phyloP scores from a whole-genome alignment of 2,329 filamentous ascomycete species.

The Xylariaceae sp. region DNA sequence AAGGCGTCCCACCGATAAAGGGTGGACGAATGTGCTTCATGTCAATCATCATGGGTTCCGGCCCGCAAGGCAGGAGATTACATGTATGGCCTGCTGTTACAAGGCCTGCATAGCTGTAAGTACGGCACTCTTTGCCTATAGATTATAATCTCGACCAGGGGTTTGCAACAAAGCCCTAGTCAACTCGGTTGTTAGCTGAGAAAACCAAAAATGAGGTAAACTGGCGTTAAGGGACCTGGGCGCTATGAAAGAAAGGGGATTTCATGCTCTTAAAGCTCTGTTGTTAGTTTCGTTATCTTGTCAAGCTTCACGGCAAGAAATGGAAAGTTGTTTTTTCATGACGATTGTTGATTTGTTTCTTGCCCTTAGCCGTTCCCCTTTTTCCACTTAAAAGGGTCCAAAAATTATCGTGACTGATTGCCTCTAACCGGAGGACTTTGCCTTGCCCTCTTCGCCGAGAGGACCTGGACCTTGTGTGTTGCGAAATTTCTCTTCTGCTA shows the following conservation, averaged over 20 bases:
- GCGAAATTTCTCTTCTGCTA: too few relatives aligned
- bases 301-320: too few relatives aligned
- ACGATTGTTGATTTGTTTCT: too few relatives aligned
- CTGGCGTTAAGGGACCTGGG: conserved; percentile 2
- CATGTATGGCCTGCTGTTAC: neutral
- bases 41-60: neutral
- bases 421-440: too few relatives aligned
- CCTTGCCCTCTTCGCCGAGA: too few relatives aligned
- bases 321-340: neutral
- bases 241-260: too few relatives aligned
- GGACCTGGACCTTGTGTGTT: too few relatives aligned
- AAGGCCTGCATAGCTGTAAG: neutral
- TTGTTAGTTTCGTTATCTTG: neutral
- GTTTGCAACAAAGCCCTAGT: neutral
- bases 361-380: too few relatives aligned
- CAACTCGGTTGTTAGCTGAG: neutral
- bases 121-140: conserved; percentile 1
- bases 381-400: too few relatives aligned
- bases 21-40: neutral
- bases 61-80: neutral
- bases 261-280: neutral
- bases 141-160: neutral
- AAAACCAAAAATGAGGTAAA: neutral
- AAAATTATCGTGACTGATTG: too few relatives aligned
- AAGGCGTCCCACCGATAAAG: conserved; percentile 71